Evolutionary conservation across 352 stramenopile species (phyloP).

Genomic region (Phytophthora sp.): DNA sequence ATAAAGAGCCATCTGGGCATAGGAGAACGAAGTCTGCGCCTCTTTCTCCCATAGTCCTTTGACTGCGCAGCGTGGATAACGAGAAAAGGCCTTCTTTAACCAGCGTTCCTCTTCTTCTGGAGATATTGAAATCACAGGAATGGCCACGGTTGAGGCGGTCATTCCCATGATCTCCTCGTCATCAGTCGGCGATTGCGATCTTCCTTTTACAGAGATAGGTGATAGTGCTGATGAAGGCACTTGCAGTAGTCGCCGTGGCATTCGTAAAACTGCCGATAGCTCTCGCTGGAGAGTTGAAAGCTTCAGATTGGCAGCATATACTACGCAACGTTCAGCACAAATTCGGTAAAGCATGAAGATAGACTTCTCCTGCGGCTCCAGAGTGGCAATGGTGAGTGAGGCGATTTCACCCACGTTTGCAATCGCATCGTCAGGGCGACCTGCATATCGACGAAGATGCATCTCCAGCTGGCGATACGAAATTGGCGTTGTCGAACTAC

Average conservation of each 20-base stretch:
- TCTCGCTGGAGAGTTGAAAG: constrained; percentile 57
- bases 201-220: background rate
- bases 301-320: constrained; percentile 63
- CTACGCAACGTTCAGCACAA: constrained; percentile 60
- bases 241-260: constrained; percentile 15
- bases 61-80: constrained; percentile 38
- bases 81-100: constrained; percentile 32
- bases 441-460: constrained; percentile 72
- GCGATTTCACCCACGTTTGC: constrained; percentile 60
- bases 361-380: constrained; percentile 49
- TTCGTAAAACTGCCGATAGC: constrained; percentile 48
- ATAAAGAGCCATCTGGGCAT: constrained; percentile 69
- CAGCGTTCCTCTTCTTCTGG: constrained; percentile 32
- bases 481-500: constrained; percentile 60
- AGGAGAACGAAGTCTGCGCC: constrained; percentile 40
- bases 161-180: constrained; percentile 11
- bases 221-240: background rate
- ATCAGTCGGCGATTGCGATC: background rate
- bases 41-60: constrained; percentile 76
- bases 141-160: background rate
- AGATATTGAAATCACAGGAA: constrained; percentile 34
- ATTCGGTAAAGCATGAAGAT: constrained; percentile 49
- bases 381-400: constrained; percentile 51
- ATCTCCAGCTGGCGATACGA: constrained; percentile 79
- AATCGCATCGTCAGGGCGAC: constrained; percentile 71